Percentiles rank a stretch among this genome's conserved stretches.
Conservation (phyloP, 495 filamentous ascomycete genomes). For the Xylaria scruposa region DNA sequence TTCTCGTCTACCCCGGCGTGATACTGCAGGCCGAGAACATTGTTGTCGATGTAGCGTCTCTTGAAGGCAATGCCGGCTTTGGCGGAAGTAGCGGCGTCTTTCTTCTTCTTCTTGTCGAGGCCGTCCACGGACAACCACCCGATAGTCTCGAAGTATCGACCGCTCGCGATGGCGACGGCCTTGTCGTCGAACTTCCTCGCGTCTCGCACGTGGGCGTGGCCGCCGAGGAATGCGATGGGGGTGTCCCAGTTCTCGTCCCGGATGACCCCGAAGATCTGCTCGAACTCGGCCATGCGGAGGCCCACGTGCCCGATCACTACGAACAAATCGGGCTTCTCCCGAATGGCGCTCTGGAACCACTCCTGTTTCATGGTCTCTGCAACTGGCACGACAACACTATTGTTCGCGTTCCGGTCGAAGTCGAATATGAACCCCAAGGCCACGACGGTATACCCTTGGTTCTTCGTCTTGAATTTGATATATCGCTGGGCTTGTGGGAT, state of each 20-base stretch:
- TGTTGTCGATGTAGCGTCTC: slow-evolving; percentile 93
- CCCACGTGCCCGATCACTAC: slow-evolving; percentile 87
- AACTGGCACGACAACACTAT: slow-evolving; percentile 82
- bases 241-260: slow-evolving; percentile 75
- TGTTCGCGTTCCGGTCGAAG: slow-evolving; percentile 87
- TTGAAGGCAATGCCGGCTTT: slow-evolving; percentile 63
- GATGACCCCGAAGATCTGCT: slow-evolving; percentile 78
- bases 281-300: slow-evolving; percentile 77
- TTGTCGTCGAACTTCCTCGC: slow-evolving; percentile 80
- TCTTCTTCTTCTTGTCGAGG: slow-evolving; percentile 54
- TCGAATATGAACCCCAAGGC: slow-evolving; percentile 96
- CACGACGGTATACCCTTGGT: slow-evolving; percentile 80
- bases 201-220: slow-evolving; percentile 90
- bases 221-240: slow-evolving; percentile 93
- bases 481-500: slow-evolving; percentile 82
- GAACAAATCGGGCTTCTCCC: slow-evolving; percentile 86
- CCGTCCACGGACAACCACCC: slow-evolving; percentile 91
- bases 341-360: slow-evolving; percentile 90
- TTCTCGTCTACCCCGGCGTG: slow-evolving; percentile 69
- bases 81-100: slow-evolving; percentile 13
- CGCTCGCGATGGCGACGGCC: slow-evolving; percentile 83
- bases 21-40: slow-evolving; percentile 81
- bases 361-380: slow-evolving; percentile 77
- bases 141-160: slow-evolving; percentile 98
- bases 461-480: slow-evolving; percentile 87